Evolutionary conservation across 805 yeast species (phyloP), one percentile per base, ranked within the genome.

Genomic region (Metschnikowia kunwiensis): DNA sequence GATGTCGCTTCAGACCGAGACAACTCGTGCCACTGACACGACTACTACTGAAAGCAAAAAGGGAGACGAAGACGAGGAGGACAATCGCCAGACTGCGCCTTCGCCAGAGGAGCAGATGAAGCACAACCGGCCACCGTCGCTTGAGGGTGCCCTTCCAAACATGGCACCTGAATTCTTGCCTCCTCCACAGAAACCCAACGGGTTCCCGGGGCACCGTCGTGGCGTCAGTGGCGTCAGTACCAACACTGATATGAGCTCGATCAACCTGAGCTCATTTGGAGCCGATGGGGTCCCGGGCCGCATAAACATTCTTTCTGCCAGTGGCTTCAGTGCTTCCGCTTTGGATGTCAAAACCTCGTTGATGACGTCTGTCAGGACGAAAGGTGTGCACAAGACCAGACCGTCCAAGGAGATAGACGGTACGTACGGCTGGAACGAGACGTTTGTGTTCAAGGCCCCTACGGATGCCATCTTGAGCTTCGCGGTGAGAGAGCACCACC

Each of bases 341-440:
- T 44, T 72, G 36, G 82, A 75, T 44, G 72, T 86, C 29, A 81
- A 75, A 53, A 76, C 76, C 3, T 54, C 72, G 0, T 55, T 78
- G 44, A 70, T 75, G 24, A 67, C 64, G 15, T 59, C 65, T 7
- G 64, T 68, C 16, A 71, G 64, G 45, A 68, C 65, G 34, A 82
- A 77, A 52, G 83, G 74, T 29, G 52, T 91, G 24, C 75, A 69
- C 63, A 82, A 78, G 56, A 81, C 96, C 1, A 77, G 79, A 58
- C 55, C 70, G 14, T 55, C 63, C 36, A 85, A 84, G 49, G 23
- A 40, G 50, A 60, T 74, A 10, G 63, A 64, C 6, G 81, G 79
- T 1, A 6, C 51, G 1, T 65, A 68, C 32, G 63, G 57, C 38
- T 80, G 82, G 77, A 71, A 77, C 41, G 96, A 86, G 53, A 66